phyloP scores from a whole-genome alignment of 441 rosid species.

The Theobroma grandiflorum region DNA sequence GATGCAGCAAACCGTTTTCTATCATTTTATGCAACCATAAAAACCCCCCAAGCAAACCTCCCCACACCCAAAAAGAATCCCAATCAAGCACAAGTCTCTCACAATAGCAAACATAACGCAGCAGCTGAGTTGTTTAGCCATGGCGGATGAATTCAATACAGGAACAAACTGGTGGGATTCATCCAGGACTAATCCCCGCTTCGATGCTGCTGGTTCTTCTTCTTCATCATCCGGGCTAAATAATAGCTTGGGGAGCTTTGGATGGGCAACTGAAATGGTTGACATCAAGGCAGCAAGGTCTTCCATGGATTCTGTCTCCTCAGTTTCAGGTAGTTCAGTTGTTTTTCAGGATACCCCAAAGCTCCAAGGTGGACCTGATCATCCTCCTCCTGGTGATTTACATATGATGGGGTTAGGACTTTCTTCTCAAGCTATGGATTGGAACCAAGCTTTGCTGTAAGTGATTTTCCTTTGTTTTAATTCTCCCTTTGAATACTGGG shows the following conservation, averaged over 20 bases:
- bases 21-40: conserved; percentile 68
- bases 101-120: conserved; percentile 20
- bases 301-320: conserved; percentile 62
- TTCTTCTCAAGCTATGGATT: conserved; percentile 79
- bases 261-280: conserved; percentile 65
- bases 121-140: conserved; percentile 36
- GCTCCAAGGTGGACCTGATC: conserved; percentile 41
- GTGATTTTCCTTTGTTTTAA: conserved; percentile 19
- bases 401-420: conserved; percentile 95
- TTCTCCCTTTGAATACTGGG: neutral
- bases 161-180: conserved; percentile 86
- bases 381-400: conserved; percentile 44
- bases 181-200: conserved; percentile 39
- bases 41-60: neutral
- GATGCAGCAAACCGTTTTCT: conserved; percentile 63
- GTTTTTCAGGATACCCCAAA: conserved; percentile 66
- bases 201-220: conserved; percentile 48
- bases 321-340: conserved; percentile 55
- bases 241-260: conserved; percentile 52
- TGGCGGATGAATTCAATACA: conserved; percentile 79
- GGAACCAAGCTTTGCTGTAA: conserved; percentile 84
- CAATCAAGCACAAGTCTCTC: neutral
- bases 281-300: conserved; percentile 56
- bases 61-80: neutral
- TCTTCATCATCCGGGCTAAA: conserved; percentile 55